A percentile compares a stretch with the other conserved stretches of the same genome.
These are phyloP conservation scores for Kuraishia piskuri DNA, from an alignment of 805 yeast species.

Conservation along the genomic window DNA sequence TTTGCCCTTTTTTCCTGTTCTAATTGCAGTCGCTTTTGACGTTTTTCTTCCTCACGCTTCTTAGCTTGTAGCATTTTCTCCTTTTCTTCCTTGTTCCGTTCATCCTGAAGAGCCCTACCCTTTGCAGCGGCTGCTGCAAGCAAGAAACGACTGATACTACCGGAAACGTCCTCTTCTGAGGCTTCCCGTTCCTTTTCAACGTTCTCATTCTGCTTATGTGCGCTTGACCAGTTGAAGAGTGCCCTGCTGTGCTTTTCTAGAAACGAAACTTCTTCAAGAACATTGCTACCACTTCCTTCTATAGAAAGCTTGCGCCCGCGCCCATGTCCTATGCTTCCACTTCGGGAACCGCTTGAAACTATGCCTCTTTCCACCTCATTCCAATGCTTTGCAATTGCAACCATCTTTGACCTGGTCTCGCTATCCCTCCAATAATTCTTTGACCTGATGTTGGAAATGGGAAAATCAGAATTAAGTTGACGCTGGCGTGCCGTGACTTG, in stretches of 20 bases:
- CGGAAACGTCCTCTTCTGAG: neutral
- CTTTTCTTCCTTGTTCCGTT: neutral
- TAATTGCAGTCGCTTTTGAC: neutral
- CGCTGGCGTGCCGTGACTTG: conserved; percentile 4
- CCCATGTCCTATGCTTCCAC: neutral
- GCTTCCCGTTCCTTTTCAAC: neutral
- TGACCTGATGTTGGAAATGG: conserved; percentile 11
- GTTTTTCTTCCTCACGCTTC: neutral
- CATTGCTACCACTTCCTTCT: neutral
- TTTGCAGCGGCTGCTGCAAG: neutral
- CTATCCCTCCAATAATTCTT: conserved; percentile 11
- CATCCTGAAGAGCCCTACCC: neutral
- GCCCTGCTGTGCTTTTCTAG: neutral
- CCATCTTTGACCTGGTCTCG: conserved; percentile 7
- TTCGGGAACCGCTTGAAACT: neutral
- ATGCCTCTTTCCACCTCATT: conserved; percentile 18
- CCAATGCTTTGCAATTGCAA: conserved; percentile 15
- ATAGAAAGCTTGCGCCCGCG: neutral
- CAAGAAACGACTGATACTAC: neutral
- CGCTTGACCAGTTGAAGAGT: conserved; percentile 1
- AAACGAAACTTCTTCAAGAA: neutral
- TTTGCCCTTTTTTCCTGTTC: neutral
- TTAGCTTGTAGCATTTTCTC: neutral
- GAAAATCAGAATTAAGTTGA: neutral
- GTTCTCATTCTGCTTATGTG: neutral